These are phyloP conservation scores for Lantana camara DNA, from an alignment of 257 asterid species.

Conservation along the genomic window DNA sequence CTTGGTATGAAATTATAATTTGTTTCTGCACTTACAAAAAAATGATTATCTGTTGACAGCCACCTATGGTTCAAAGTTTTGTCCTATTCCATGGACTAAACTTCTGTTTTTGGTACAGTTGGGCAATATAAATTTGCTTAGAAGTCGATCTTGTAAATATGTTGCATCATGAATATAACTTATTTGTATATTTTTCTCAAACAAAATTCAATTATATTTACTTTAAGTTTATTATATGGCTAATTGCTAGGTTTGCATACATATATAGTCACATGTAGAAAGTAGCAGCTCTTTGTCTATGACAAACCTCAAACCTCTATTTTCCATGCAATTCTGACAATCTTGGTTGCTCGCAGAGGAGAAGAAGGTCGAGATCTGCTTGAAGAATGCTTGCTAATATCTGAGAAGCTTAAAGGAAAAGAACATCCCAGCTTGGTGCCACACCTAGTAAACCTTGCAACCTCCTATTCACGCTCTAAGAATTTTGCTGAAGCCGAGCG, in stretches of 20 bases:
- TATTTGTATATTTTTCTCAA: background rate
- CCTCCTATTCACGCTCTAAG: conserved; percentile 83
- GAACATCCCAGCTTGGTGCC: conserved; percentile 74
- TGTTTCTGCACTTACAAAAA: background rate
- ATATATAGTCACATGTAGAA: background rate
- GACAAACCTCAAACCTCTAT: background rate
- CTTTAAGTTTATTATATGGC: conserved; percentile 9
- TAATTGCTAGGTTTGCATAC: conserved; percentile 2
- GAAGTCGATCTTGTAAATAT: background rate
- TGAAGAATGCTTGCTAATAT: conserved; percentile 66
- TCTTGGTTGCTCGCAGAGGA: conserved; percentile 45
- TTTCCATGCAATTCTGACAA: conserved; percentile 11
- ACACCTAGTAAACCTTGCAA: conserved; percentile 84
- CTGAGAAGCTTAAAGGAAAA: conserved; percentile 70
- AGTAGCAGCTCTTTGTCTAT: background rate
- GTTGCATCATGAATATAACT: background rate
- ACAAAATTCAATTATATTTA: too few species aligned
- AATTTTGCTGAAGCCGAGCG: conserved; percentile 87
- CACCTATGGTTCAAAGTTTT: background rate
- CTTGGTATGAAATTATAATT: background rate
- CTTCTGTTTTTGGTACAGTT: background rate
- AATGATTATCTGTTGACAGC: background rate
- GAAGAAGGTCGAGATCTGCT: conserved; percentile 79
- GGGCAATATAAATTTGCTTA: background rate
- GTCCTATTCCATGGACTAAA: background rate